These are phyloP conservation scores for Lycium barbarum DNA, from an alignment of 257 asterid genomes.

Conservation along the genomic window DNA sequence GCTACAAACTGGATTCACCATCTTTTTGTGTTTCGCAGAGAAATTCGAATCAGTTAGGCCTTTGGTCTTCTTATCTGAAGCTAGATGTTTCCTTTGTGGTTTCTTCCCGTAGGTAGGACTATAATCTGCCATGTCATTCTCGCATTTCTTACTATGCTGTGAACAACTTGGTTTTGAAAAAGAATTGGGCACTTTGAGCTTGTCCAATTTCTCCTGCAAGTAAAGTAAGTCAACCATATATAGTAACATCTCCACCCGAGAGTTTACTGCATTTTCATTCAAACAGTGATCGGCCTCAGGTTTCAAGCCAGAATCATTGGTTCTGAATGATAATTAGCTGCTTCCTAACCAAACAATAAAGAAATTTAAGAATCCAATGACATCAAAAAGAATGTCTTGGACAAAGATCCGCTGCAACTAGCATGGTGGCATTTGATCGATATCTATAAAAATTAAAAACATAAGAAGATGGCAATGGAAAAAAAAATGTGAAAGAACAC, in stretches of 20 bases:
- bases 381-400: background rate
- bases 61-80: slow-evolving; percentile 41
- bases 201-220: slow-evolving; percentile 54
- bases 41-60: slow-evolving; percentile 37
- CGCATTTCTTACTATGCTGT: slow-evolving; percentile 37
- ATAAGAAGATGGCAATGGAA: background rate
- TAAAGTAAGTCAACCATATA: slow-evolving; percentile 18
- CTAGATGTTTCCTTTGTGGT: slow-evolving; percentile 35
- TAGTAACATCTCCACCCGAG: background rate
- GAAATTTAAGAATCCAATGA: background rate
- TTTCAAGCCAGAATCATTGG: background rate
- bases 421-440: background rate
- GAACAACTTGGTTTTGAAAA: slow-evolving; percentile 39
- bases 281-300: background rate
- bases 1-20: slow-evolving; percentile 43
- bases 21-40: slow-evolving; percentile 38
- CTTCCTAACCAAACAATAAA: background rate
- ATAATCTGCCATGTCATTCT: slow-evolving; percentile 28
- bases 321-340: background rate
- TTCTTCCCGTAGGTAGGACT: slow-evolving; percentile 40
- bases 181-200: slow-evolving; percentile 42
- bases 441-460: background rate
- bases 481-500: background rate
- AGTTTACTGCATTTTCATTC: background rate
- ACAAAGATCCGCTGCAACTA: background rate